Base-by-base conservation (phyloP, 805 yeast genomes). In the Metschnikowia colocasiae region DNA sequence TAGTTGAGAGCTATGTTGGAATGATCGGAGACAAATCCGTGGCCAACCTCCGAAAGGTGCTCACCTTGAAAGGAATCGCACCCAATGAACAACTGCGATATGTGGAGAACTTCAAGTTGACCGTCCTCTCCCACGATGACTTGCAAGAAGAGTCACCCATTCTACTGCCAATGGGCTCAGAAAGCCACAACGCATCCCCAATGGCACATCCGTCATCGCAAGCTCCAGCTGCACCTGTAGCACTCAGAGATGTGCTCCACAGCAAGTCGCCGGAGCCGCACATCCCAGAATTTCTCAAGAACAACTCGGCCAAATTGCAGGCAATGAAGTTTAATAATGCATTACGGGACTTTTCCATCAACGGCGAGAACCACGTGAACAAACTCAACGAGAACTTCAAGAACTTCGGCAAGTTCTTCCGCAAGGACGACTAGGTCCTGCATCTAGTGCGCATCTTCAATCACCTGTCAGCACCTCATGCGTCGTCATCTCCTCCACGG, bases 351-450 rank as follows among this genome's bases (percentile, higher is more conserved):
- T 75, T 79, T 49, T 72, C 76, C 3, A 45, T 71, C 27, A 70
- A 64, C 41, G 76, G 84, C 30, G 89, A 83, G 49, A 80, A 74
- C 36, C 80, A 80, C 47, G 82, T 82, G 22, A 83, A 71, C 60
- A 82, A 78, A 55, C 60, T 85, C 46, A 83, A 83, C 59, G 89
- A 84, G 58, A 83, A 82, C 52, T 74, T 83, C 62, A 78, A 75
- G 57, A 79, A 71, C 51, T 74, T 85, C 50, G 87, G 88, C 7
- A 79, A 84, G 59, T 63, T 72, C 42, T 70, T 72, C 57, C 52
- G 74, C 16, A 71, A 67, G 51, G 73, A 70, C 30, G 46, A 54
- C 40, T 50, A 51, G 22, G 48, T 12, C 7, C 33, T 34, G 36
- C 30, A 40, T 12, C 22, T 22, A 23, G 23, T 9, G 12, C 30